Conservation (phyloP, 306 rosid genomes). For the Oemleria cerasiformis region DNA sequence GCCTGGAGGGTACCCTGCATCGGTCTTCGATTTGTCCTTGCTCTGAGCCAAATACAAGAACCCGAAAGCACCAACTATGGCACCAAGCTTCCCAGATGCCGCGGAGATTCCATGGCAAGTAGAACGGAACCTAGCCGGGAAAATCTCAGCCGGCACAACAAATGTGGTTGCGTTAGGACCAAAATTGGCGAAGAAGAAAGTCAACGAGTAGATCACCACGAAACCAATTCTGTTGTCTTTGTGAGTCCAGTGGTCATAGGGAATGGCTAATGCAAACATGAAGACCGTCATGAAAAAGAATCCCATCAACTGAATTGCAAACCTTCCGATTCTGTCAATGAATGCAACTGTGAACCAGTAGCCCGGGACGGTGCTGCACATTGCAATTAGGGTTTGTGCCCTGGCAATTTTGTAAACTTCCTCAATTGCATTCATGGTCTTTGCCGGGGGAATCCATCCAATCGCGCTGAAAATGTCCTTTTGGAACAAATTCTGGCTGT, state of each 20-base stretch:
- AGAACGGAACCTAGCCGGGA: constrained; percentile 65
- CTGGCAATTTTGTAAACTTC: constrained; percentile 59
- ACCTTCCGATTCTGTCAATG: constrained; percentile 68
- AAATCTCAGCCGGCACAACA: constrained; percentile 77
- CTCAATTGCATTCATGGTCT: constrained; percentile 61
- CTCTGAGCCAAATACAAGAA: constrained; percentile 71
- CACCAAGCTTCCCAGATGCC: constrained; percentile 69
- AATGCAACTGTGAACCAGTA: constrained; percentile 73
- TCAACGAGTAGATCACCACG: constrained; percentile 51
- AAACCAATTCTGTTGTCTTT: constrained; percentile 56
- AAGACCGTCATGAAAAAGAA: constrained; percentile 83
- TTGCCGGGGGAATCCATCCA: constrained; percentile 72
- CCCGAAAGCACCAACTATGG: constrained; percentile 74
- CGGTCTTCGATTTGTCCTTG: constrained; percentile 47
- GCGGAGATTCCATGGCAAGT: constrained; percentile 83
- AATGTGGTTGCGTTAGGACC: constrained; percentile 84
- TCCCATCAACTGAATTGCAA: constrained; percentile 65
- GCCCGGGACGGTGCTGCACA: constrained; percentile 78
- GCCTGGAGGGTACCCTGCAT: constrained; percentile 74
- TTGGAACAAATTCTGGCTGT: constrained; percentile 71
- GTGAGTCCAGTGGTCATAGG: constrained; percentile 66
- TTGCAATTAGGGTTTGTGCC: constrained; percentile 75
- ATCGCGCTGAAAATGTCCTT: constrained; percentile 70
- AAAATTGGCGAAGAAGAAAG: constrained; percentile 74
- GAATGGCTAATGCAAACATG: constrained; percentile 75